phyloP scores from a whole-genome alignment of 2,329 filamentous ascomycete species.

The Claviceps humidiphila region DNA sequence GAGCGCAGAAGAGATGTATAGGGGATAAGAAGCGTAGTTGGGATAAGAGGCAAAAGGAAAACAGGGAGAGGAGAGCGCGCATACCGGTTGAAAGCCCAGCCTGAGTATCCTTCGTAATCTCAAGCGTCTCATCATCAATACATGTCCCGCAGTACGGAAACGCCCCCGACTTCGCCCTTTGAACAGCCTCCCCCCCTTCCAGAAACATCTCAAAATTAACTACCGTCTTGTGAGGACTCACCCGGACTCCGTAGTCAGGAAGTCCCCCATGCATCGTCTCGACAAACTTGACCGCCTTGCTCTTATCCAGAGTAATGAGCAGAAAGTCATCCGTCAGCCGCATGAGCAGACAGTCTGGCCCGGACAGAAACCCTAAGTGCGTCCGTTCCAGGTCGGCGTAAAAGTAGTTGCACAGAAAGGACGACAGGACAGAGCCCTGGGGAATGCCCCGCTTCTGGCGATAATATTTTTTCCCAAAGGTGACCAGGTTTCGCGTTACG shows the following conservation, averaged over 20 bases:
- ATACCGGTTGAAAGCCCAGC: constrained; percentile 12
- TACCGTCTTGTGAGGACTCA: constrained; percentile 68
- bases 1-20: background rate
- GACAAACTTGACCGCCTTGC: constrained; percentile 60
- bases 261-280: constrained; percentile 68
- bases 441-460: constrained; percentile 82
- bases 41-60: background rate
- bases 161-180: constrained; percentile 22
- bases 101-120: constrained; percentile 58
- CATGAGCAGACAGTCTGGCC: constrained; percentile 51
- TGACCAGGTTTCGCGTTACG: constrained; percentile 72
- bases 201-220: constrained; percentile 65
- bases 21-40: too few species aligned
- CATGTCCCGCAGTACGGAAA: constrained; percentile 85
- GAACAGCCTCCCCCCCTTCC: constrained; percentile 34
- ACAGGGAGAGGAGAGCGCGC: background rate
- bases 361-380: constrained; percentile 51
- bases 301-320: constrained; percentile 59
- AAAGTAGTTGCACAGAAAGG: constrained; percentile 85
- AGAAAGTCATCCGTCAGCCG: constrained; percentile 89
- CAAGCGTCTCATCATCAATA: constrained; percentile 62
- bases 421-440: constrained; percentile 81
- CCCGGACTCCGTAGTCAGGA: constrained; percentile 64
- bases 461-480: constrained; percentile 78
- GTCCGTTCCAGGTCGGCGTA: constrained; percentile 75